Evolutionary conservation across 805 yeast genomes (phyloP), one percentile per base, ranked within the genome.

Genomic region (Monosporozyma aquatica): DNA sequence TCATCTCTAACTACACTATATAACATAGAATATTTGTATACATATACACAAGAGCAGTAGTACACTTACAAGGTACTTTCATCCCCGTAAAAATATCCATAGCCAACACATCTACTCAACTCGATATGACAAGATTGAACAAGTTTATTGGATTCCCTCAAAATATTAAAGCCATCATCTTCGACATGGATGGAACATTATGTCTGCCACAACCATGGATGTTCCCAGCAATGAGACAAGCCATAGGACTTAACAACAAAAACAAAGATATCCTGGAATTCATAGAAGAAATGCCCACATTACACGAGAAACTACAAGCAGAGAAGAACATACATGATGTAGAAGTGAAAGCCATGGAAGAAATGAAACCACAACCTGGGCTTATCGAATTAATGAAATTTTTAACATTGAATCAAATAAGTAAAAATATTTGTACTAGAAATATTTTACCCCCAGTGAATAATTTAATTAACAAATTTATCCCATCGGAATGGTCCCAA

Each of bases 181-280:
- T 82, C 54, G 90, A 82, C 52, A 82, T 82, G 90, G 90, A 82
- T 55, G 89, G 89, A 5, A 82, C 90, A 0, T 55, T 82, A 42
- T 77, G 83, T 48, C 62, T 73, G 11, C 86, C 87, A 1, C 86
- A 80, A 54, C 65, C 71, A 0, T 71, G 75, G 75, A 71, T 71
- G 75, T 71, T 71, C 50, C 59, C 58, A 10, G 76, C 75, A 37
- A 80, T 81, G 86, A 66, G 86, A 43, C 65, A 68, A 17, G 78
- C 78, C 0, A 61, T 80, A 20, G 76, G 78, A 1, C 66, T 79
- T 9, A 55, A 54, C 11, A 64, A 64, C 42, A 63, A 65, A 33
- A 49, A 60, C 0, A 52, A 69, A 5, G 89, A 81, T 53, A 76
- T 81, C 23, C 59, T 81, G 5, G 69, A 65, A 22, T 71, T 71